These are phyloP conservation scores for Solanum pennellii DNA, from an alignment of 257 asterid species.

Conservation along the genomic window DNA sequence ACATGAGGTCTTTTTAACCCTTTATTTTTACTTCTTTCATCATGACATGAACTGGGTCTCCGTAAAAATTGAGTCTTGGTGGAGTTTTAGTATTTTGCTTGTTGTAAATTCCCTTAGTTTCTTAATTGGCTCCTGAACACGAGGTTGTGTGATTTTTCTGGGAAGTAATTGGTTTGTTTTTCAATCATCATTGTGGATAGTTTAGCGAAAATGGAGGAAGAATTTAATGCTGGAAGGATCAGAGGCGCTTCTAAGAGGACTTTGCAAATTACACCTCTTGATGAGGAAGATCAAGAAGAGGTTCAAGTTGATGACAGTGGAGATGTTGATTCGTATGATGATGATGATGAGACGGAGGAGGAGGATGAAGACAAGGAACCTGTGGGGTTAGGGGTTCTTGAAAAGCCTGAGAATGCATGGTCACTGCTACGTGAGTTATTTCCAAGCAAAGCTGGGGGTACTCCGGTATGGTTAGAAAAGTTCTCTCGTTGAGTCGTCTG, in stretches of 20 bases:
- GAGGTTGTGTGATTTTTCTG: not conserved
- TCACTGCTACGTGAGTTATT: conserved; percentile 61
- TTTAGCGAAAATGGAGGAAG: conserved; percentile 6
- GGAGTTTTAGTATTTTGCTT: not conserved
- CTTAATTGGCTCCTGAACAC: not conserved
- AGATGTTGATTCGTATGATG: conserved; percentile 26
- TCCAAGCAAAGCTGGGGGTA: conserved; percentile 95
- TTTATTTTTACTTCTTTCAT: not conserved
- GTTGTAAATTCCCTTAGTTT: not conserved
- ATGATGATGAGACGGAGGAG: conserved; percentile 36
- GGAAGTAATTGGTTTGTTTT: not conserved
- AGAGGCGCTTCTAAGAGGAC: conserved; percentile 15
- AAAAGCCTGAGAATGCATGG: conserved; percentile 51
- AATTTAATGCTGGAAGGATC: conserved; percentile 19
- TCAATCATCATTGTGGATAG: not conserved
- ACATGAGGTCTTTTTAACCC: not conserved
- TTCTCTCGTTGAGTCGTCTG: not conserved
- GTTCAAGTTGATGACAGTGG: conserved; percentile 22
- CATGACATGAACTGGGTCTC: not conserved
- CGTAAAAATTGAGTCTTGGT: not conserved
- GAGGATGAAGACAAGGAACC: conserved; percentile 45
- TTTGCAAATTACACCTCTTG: conserved; percentile 39
- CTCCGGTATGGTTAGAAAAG: conserved; percentile 51
- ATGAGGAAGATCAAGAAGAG: conserved; percentile 46
- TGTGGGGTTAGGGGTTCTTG: conserved; percentile 66